A percentile compares a stretch with the other conserved stretches of the same genome.
phyloP scores from a whole-genome alignment of 768 basidiomycete species.

The Pseudohyphozyma bogoriensis region DNA sequence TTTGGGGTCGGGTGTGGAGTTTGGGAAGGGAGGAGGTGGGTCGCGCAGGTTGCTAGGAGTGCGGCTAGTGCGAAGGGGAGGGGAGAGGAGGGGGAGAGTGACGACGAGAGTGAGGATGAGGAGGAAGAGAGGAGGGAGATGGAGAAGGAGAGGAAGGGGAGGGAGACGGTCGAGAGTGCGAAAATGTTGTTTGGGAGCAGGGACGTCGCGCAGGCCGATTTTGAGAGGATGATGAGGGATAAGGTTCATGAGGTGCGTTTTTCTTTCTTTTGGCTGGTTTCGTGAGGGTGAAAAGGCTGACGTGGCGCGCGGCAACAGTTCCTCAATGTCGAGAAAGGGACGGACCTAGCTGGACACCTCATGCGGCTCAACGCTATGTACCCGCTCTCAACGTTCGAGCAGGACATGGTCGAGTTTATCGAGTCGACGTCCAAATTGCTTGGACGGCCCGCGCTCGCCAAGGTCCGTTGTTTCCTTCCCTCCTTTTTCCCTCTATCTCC shows the following conservation, averaged over 20 bases:
- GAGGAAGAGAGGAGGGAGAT: conserved; percentile 47
- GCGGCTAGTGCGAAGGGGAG: conserved; percentile 5
- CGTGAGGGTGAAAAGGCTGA: not conserved
- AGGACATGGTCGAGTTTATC: conserved; percentile 22
- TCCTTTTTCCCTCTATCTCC: not conserved
- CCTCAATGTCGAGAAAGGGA: conserved; percentile 19
- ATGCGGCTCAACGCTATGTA: conserved; percentile 14
- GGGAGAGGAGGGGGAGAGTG: conserved; percentile 21
- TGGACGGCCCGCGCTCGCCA: conserved; percentile 21
- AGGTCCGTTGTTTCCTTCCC: conserved; percentile 2
- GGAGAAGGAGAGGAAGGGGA: conserved; percentile 1
- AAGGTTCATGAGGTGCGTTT: conserved; percentile 52
- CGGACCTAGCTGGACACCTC: conserved; percentile 11
- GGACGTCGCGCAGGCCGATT: conserved; percentile 54
- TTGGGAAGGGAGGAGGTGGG: conserved; percentile 30
- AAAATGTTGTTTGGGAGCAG: conserved; percentile 17
- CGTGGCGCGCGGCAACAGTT: conserved; percentile 1
- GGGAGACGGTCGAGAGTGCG: conserved; percentile 15
- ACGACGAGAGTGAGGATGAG: conserved; percentile 34
- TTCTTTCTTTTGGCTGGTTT: not conserved
- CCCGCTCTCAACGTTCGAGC: conserved; percentile 23
- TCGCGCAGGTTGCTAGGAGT: not conserved
- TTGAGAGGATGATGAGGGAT: conserved; percentile 62
- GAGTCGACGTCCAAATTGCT: conserved; percentile 6
- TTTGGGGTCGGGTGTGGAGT: conserved; percentile 52